phyloP scores from a whole-genome alignment of 1,284 basidiomycete genomes.

The Neolentinus lepideus region DNA sequence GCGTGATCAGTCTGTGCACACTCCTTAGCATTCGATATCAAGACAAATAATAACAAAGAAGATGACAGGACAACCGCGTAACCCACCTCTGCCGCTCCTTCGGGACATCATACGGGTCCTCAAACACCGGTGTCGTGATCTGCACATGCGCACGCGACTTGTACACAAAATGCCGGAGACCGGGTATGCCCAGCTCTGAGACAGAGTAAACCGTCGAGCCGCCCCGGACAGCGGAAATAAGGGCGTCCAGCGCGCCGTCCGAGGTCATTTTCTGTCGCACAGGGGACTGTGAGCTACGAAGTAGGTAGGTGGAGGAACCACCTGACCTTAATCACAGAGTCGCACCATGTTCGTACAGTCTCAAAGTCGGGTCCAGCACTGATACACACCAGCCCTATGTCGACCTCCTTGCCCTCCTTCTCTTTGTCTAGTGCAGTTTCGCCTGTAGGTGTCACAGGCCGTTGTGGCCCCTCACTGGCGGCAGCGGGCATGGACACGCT shows the following conservation, averaged over 20 bases:
- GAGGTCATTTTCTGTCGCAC: slow-evolving; percentile 47
- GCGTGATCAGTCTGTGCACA: slow-evolving; percentile 57
- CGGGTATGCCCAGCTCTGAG: slow-evolving; percentile 75
- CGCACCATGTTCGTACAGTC: slow-evolving; percentile 63
- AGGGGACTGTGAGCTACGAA: slow-evolving; percentile 2
- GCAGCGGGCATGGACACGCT: too few relatives aligned
- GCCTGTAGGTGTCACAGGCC: neutral
- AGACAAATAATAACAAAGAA: slow-evolving; percentile 2
- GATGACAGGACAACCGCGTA: neutral
- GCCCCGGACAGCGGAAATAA: slow-evolving; percentile 36
- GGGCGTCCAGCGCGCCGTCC: slow-evolving; percentile 48
- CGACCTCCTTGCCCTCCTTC: slow-evolving; percentile 20
- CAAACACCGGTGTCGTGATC: slow-evolving; percentile 76
- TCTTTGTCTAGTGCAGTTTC: neutral
- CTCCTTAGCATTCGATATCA: neutral
- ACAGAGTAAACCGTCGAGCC: slow-evolving; percentile 58
- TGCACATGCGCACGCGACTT: slow-evolving; percentile 88
- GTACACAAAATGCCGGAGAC: slow-evolving; percentile 91
- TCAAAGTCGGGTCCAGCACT: slow-evolving; percentile 67
- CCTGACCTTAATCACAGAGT: slow-evolving; percentile 53
- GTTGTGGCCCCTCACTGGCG: too few relatives aligned
- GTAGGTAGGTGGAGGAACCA: neutral
- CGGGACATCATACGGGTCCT: slow-evolving; percentile 69
- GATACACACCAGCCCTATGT: slow-evolving; percentile 58
- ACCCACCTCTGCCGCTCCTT: slow-evolving; percentile 52